phyloP scores from a whole-genome alignment of 148 eudicot species.

The Chenopodium suecicum region DNA sequence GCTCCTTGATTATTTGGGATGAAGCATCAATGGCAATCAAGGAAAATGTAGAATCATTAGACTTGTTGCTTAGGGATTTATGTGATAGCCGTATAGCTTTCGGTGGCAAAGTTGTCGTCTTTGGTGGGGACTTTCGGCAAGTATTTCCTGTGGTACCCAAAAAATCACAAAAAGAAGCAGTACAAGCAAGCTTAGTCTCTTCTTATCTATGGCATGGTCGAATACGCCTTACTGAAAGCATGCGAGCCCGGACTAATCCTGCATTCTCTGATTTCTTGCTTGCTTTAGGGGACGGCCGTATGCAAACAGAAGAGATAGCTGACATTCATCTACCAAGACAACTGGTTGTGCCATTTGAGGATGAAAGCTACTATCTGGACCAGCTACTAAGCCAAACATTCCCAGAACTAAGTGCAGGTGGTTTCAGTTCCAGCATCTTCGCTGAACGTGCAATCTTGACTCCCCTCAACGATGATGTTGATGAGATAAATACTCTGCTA shows the following conservation, averaged over 20 bases:
- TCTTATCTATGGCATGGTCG: not conserved
- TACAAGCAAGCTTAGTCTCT: conserved; percentile 14
- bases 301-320: not conserved
- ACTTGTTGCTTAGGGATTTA: not conserved
- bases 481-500: no score
- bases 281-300: not conserved
- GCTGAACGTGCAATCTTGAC: not conserved
- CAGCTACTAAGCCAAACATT: not conserved
- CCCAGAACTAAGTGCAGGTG: not conserved
- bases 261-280: not conserved
- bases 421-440: not conserved
- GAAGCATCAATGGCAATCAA: not conserved
- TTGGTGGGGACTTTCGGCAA: not conserved
- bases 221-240: not conserved
- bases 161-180: not conserved
- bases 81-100: not conserved
- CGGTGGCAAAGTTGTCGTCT: conserved; percentile 4
- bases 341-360: no score
- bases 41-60: not conserved
- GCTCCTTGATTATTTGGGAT: not conserved
- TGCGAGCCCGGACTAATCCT: not conserved
- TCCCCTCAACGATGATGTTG: no score
- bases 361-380: no score
- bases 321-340: not conserved
- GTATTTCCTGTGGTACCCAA: not conserved